Evolutionary conservation across 1,139 yeast species (phyloP), one percentile per base, ranked within the genome.

Genomic region (Lodderomyces elongisporus): DNA sequence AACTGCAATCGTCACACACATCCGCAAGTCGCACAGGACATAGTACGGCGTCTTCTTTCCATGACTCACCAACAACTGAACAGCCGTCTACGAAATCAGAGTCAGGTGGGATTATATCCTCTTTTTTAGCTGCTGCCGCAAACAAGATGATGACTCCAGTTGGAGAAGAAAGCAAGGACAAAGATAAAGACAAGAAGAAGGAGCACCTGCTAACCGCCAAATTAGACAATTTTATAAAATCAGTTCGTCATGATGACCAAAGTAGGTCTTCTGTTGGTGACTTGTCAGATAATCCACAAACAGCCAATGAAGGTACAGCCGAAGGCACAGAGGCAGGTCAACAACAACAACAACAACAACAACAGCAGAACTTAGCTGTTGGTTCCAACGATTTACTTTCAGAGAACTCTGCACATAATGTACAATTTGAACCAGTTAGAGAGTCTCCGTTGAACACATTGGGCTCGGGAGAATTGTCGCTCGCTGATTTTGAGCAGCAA

Each of bases 401-500:
- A 6, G n/a, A 33, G n/a, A 24, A 23, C 14, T 35, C 44, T 4
- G 36, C 44, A 2, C 40, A 35, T 21, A 33, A 37, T 35, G 62
- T 68, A 14, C 75, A 69, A 32, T 83, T 84, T 46, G 74, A 70
- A 42, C 77, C 89, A 0, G 54, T 82, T 1, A 62, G 79, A 27
- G 66, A 73, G 40, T 62, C 77, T 24, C 71, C 83, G 0, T 51
- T 81, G 16, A 66, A 72, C 24, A 77, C 93, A 0, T 54, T 85
- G 43, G 95, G 95, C 1, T 66, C 70, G 36, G 95, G 95, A 1
- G 77, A 78, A 38, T 61, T 87, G 34, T 67, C 81, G 0, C 58
- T 87, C 13, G 80, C 75, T 33, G 73, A 74, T 27, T 66, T 79
- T 35, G 75, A 72, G 8, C 14, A 28, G 36, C 31, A 32, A 28